phyloP scores from a whole-genome alignment of 345 rosid genomes.

The Hibiscus trionum region DNA sequence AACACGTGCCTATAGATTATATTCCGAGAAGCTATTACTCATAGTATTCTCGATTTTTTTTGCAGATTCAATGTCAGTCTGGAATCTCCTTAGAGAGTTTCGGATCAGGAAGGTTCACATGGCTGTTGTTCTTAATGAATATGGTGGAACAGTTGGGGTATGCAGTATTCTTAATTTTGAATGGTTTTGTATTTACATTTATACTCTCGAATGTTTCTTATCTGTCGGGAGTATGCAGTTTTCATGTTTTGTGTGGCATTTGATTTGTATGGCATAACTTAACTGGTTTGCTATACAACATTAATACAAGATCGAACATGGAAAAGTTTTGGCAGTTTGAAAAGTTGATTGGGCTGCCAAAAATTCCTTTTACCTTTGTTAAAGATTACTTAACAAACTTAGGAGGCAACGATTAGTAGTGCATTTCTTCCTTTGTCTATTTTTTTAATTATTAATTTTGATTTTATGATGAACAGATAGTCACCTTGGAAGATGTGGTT shows the following conservation, averaged over 20 bases:
- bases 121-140: slow-evolving; percentile 97
- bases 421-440: not conserved
- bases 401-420: not conserved
- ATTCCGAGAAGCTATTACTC: not conserved
- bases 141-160: slow-evolving; percentile 99
- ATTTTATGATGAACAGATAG: slow-evolving; percentile 48
- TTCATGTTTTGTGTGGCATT: not conserved
- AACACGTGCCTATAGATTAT: not conserved
- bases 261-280: not conserved
- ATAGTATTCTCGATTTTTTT: not conserved
- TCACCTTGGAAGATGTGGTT: slow-evolving; percentile 89
- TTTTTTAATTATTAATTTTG: not conserved
- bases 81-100: slow-evolving; percentile 99
- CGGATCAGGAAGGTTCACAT: slow-evolving; percentile 98
- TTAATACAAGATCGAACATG: no score
- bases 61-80: slow-evolving; percentile 60
- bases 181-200: not conserved
- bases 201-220: not conserved
- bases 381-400: no score
- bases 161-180: slow-evolving; percentile 17
- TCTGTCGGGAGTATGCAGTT: not conserved
- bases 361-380: no score
- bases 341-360: no score
- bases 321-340: no score
- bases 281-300: not conserved